phyloP scores from a whole-genome alignment of 148 eudicot genomes.

The Bassia scoparia region DNA sequence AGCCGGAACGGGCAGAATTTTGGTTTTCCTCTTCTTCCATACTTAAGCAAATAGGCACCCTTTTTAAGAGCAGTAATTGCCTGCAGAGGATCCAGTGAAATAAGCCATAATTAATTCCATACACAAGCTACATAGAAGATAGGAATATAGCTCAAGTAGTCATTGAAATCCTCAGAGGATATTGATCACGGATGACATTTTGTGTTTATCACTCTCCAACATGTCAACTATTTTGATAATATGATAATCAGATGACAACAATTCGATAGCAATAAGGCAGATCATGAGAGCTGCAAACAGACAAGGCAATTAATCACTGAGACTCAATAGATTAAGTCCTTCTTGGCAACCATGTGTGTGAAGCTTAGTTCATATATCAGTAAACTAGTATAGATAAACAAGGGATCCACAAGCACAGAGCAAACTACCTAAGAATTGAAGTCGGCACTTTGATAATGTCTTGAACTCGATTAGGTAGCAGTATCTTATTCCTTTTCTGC shows the following conservation, averaged over 20 bases:
- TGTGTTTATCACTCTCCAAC: constrained; percentile 2
- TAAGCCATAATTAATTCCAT: constrained; percentile 4
- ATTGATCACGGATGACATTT: not conserved
- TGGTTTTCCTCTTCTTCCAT: constrained; percentile 91
- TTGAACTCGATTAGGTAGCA: not conserved
- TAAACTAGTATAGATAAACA: not conserved
- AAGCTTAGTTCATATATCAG: constrained; percentile 1
- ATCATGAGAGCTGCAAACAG: constrained; percentile 2
- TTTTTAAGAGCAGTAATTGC: constrained; percentile 90
- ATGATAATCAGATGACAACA: not conserved
- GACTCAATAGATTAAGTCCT: not conserved
- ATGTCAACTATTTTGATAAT: not conserved
- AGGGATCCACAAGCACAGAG: not conserved
- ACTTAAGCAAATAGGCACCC: constrained; percentile 80
- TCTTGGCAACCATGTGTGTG: constrained; percentile 6
- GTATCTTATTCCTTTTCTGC: not conserved
- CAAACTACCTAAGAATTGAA: not conserved
- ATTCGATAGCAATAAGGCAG: not conserved
- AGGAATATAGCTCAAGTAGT: constrained; percentile 9
- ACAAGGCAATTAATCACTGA: constrained; percentile 5
- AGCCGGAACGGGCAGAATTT: constrained; percentile 90
- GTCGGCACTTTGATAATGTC: not conserved
- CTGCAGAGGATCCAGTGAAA: constrained; percentile 43
- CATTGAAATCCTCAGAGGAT: not conserved
- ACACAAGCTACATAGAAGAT: constrained; percentile 13